phyloP scores from a whole-genome alignment of 371 early-diverging fungal genomes.

The Mucor plumbeus region DNA sequence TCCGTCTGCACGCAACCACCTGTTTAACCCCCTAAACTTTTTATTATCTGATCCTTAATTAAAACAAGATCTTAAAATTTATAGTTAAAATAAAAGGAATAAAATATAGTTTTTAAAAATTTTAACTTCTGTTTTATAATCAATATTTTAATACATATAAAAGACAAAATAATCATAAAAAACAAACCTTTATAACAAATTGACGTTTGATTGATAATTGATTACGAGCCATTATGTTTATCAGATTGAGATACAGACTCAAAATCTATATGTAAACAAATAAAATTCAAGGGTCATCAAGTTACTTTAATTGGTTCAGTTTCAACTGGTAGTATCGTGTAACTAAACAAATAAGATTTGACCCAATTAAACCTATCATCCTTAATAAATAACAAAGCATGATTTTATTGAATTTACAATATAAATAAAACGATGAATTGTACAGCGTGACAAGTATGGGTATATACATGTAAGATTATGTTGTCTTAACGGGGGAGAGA shows the following conservation, averaged over 20 bases:
- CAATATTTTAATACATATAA: too few relatives aligned
- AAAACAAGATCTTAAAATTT: background rate
- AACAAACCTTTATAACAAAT: conserved; percentile 1
- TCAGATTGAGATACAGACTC: conserved; percentile 15
- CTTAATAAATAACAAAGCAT: background rate
- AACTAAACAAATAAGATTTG: background rate
- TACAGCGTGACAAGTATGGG: too few relatives aligned
- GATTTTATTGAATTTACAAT: background rate
- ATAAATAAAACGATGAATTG: too few relatives aligned
- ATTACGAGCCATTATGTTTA: background rate
- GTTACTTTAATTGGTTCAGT: conserved; percentile 3
- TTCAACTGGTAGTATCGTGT: background rate
- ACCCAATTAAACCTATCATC: background rate
- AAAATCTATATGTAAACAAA: conserved; percentile 2
- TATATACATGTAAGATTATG: background rate
- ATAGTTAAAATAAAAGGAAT: background rate
- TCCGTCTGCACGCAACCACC: conserved; percentile 8
- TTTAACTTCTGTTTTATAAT: background rate
- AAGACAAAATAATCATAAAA: background rate
- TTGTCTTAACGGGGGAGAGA: background rate
- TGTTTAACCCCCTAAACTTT: background rate
- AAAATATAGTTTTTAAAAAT: background rate
- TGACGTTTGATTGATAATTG: background rate
- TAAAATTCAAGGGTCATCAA: conserved; percentile 3
- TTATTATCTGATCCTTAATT: conserved; percentile 14